phyloP scores from a whole-genome alignment of 306 rosid genomes.

The Comarum palustre region DNA sequence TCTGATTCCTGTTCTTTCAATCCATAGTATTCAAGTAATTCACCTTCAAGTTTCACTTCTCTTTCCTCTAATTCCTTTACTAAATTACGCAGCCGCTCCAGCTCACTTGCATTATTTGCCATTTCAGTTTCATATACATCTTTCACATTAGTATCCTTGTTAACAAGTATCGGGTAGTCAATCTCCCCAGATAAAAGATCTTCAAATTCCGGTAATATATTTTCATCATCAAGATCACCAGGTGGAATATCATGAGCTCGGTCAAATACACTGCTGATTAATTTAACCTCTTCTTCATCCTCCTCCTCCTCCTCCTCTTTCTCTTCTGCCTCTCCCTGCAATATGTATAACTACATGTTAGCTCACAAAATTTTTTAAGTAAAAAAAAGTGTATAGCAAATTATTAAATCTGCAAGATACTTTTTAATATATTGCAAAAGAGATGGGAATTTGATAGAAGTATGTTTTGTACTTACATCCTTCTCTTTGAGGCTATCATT shows the following conservation, averaged over 20 bases:
- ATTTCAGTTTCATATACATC: constrained; percentile 71
- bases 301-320: constrained; percentile 39
- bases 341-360: constrained; percentile 19
- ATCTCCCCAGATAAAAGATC: constrained; percentile 79
- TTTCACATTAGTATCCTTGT: constrained; percentile 40
- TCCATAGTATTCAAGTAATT: constrained; percentile 81
- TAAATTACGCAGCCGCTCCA: constrained; percentile 51
- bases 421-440: constrained; percentile 20
- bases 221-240: constrained; percentile 51
- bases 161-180: constrained; percentile 56
- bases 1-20: constrained; percentile 77
- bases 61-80: constrained; percentile 91
- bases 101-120: constrained; percentile 74
- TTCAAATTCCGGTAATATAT: constrained; percentile 71
- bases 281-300: constrained; percentile 69
- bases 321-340: constrained; percentile 34
- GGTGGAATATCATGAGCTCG: constrained; percentile 38
- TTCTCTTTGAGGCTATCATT: constrained; percentile 40
- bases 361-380: neutral
- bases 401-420: constrained; percentile 5
- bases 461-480: constrained; percentile 41
- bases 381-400: constrained; percentile 4
- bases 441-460: neutral
- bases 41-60: constrained; percentile 89
- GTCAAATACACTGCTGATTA: constrained; percentile 72